Evolutionary conservation across 2,329 filamentous ascomycete species (phyloP), one percentile per base, ranked within the genome.

Genomic region (Periconia digitata): DNA sequence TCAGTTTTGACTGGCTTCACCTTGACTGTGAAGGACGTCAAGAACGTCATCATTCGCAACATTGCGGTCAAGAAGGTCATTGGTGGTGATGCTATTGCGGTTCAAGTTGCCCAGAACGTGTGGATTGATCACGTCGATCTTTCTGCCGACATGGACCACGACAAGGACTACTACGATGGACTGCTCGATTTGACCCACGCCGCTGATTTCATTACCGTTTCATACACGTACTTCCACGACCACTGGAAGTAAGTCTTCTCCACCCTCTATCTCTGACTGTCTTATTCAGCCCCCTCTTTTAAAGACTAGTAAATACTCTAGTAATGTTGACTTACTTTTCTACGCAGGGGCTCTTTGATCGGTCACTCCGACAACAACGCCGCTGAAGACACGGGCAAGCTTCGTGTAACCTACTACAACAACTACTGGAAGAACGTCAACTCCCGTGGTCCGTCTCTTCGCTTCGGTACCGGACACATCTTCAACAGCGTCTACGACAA

Each of bases 91-190:
- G 75, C 78, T 8, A 73, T 84, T 44, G 74, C 75, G 2, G 71
- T 82, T 3, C 74, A 82, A 51, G 59, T 63, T 2, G 70, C 74
- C 1, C 74, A 63, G 4, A 79, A 79, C 46, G 73, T 84, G 22
- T 88, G 85, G 85, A 73, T 88, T 42, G 85, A 88, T 72, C 85
- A 87, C 73, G 76, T 78, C 64, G 85, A 88, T 54, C 75, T 88
- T 18, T 83, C 79, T 4, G 83, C 81, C 20, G 79, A 86, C 70
- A 63, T 66, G 27, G 73, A 78, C 58, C 74, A 81, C 63, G 82
- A 78, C 74, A 88, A 88, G 73, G 84, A 89, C 73, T 85, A 80
- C 73, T 87, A 85, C 63, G 85, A 88, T 47, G 85, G 85, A 24
- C 78, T 88, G 1, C 71, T 84, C 40, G 85, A 88, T 58, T 72